Base-by-base conservation (phyloP, 2,329 filamentous ascomycete species). In the Geoglossum cookeanum region DNA sequence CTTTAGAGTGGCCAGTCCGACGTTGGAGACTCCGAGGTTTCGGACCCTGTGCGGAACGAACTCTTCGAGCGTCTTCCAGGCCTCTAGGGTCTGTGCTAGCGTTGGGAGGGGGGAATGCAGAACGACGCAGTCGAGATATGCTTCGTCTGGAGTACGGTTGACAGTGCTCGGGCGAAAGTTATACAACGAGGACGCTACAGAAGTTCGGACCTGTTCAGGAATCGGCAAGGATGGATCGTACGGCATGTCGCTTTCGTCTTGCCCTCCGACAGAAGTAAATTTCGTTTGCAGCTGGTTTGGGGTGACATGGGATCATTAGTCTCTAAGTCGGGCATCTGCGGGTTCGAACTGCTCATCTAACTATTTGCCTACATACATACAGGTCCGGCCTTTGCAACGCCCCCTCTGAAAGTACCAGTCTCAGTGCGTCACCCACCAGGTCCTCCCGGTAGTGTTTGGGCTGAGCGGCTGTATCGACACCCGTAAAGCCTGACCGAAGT, bases 381-480 rank as follows among this genome's bases (percentile, higher is more conserved):
- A 91, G 63, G 37, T 84, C 78, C 51, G 75, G 68, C 59, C 81
- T 72, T 54, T 65, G 74, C 52, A 85, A 70, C n/a, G 78, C 68
- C 1, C 79, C 79, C 35, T 81, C 76, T 5, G 68, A 63, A 55
- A 87, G 75, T 39, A 81, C 81, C 57, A 74, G 72, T 59, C 78
- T 74, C 53, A 92, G 73, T 2, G 82, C 87, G 30, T 78, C 74
- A 1, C 81, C 85, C 1, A 87, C 84, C 5, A 84, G 73, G 57
- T 77, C 71, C 68, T 94, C 87, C 61, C 81, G 77, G 67, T 92
- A 92, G 69, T 91, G 85, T 60, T 78, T 79, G 1, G 85, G 85
- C 68, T 89, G 85, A 15, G 83, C 84, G 8, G 86, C 86, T 0
- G 87, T 91, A 65, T 92, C 87, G 59, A 92, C 71, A 52, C 74